phyloP scores from a whole-genome alignment of 1,284 basidiomycete species.

The Microbotryum silenes-acaulis region DNA sequence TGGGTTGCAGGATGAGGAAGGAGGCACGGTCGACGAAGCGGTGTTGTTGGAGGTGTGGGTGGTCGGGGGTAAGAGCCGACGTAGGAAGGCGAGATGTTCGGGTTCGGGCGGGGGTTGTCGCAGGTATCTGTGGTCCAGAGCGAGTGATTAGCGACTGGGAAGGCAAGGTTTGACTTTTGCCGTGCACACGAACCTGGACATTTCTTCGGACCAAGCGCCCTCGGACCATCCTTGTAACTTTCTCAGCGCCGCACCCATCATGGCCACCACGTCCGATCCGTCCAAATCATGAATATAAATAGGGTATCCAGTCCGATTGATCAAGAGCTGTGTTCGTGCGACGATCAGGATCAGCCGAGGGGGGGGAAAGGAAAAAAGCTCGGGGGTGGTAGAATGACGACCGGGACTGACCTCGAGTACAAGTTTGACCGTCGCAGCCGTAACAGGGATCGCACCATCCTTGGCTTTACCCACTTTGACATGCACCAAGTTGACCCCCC shows the following conservation, averaged over 20 bases:
- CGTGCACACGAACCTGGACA: slow-evolving; percentile 4
- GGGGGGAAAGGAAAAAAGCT: no score
- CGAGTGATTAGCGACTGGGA: neutral
- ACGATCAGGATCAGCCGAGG: neutral
- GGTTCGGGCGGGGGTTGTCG: slow-evolving; percentile 4
- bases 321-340: neutral
- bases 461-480: slow-evolving; percentile 9
- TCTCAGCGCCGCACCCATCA: slow-evolving; percentile 6
- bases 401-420: slow-evolving; percentile 5
- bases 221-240: slow-evolving; percentile 13
- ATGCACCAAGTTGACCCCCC: neutral
- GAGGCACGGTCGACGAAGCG: no score
- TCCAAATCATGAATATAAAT: slow-evolving; percentile 14
- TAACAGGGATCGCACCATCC: slow-evolving; percentile 4
- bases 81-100: slow-evolving; percentile 7
- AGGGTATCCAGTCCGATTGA: neutral
- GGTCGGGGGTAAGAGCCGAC: slow-evolving; percentile 2
- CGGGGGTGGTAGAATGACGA: no score
- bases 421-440: neutral
- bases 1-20: no score
- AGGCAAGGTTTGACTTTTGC: no score
- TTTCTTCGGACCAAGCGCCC: slow-evolving; percentile 5
- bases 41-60: no score
- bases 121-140: slow-evolving; percentile 1
- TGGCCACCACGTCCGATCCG: slow-evolving; percentile 12